phyloP scores from a whole-genome alignment of 2,329 filamentous ascomycete species.

The Aspergillus thermomutatus region DNA sequence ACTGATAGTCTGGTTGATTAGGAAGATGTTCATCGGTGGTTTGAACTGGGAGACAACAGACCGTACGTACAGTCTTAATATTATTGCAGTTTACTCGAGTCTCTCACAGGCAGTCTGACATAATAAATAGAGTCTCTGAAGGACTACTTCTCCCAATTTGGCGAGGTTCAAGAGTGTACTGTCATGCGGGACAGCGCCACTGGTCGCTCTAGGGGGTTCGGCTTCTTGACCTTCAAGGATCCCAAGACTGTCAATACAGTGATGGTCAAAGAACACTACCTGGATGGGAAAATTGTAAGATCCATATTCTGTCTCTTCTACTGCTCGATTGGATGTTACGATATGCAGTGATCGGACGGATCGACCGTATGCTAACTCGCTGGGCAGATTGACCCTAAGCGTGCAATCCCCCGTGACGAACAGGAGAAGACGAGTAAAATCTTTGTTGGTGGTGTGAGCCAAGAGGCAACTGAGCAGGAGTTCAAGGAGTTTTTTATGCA shows the following conservation, averaged over 20 bases:
- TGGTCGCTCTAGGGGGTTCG: slow-evolving; percentile 90
- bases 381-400: slow-evolving; percentile 88
- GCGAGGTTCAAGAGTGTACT: slow-evolving; percentile 94
- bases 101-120: slow-evolving; percentile 23
- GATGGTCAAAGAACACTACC: slow-evolving; percentile 98
- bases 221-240: slow-evolving; percentile 96
- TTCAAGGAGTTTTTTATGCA: slow-evolving; percentile 97
- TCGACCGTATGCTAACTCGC: slow-evolving; percentile 21
- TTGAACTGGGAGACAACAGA: slow-evolving; percentile 99
- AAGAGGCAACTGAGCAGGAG: slow-evolving; percentile 93
- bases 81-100: slow-evolving; percentile 4
- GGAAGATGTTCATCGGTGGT: slow-evolving; percentile 99
- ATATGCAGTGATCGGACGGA: background rate
- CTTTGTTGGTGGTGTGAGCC: slow-evolving; percentile 95
- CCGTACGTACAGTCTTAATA: slow-evolving; percentile 59
- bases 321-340: background rate
- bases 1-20: slow-evolving; percentile 47
- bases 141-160: slow-evolving; percentile 96
- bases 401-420: slow-evolving; percentile 94
- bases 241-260: slow-evolving; percentile 97
- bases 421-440: slow-evolving; percentile 99
- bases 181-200: slow-evolving; percentile 98
- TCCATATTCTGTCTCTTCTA: slow-evolving; percentile 5
- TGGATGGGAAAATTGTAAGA: slow-evolving; percentile 96
- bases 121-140: slow-evolving; percentile 74